These are phyloP conservation scores for Diaporthe australafricana DNA, from an alignment of 2,329 filamentous ascomycete species.

Conservation along the genomic window DNA sequence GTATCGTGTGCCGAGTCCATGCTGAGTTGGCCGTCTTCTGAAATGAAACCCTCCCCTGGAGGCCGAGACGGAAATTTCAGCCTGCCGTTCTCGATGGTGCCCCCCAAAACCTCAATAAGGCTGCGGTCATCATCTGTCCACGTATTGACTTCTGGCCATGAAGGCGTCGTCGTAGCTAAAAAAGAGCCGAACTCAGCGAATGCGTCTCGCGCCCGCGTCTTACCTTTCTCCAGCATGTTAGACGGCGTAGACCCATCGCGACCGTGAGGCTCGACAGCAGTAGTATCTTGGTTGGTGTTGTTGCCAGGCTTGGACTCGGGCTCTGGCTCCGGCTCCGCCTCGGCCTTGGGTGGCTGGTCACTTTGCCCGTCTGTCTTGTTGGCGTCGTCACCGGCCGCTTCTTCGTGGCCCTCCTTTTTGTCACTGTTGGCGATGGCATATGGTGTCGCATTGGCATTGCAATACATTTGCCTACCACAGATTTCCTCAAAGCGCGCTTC, in stretches of 20 bases:
- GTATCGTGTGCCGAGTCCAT: neutral
- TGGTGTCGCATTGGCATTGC: neutral
- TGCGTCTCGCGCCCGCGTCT: neutral
- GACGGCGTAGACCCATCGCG: conserved; percentile 53
- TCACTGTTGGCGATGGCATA: neutral
- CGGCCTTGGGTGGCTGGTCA: too few relatives aligned
- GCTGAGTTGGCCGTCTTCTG: neutral
- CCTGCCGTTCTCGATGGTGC: neutral
- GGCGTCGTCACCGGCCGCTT: conserved; percentile 40
- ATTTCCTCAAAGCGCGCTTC: neutral
- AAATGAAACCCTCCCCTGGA: neutral
- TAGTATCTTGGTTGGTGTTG: conserved; percentile 32
- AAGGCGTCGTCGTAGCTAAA: neutral
- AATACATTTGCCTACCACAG: neutral
- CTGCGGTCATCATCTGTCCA: neutral
- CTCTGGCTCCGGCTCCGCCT: neutral
- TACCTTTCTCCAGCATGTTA: conserved; percentile 77
- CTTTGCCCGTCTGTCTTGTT: conserved; percentile 42
- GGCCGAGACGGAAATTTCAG: neutral
- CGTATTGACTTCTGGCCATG: neutral
- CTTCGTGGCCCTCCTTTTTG: conserved; percentile 38
- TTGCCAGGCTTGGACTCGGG: neutral
- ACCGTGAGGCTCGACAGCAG: conserved; percentile 46
- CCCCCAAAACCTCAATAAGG: neutral
- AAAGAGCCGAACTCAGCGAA: neutral